These are phyloP conservation scores for Lactarius hengduanensis DNA, from an alignment of 768 basidiomycete genomes.

Conservation along the genomic window DNA sequence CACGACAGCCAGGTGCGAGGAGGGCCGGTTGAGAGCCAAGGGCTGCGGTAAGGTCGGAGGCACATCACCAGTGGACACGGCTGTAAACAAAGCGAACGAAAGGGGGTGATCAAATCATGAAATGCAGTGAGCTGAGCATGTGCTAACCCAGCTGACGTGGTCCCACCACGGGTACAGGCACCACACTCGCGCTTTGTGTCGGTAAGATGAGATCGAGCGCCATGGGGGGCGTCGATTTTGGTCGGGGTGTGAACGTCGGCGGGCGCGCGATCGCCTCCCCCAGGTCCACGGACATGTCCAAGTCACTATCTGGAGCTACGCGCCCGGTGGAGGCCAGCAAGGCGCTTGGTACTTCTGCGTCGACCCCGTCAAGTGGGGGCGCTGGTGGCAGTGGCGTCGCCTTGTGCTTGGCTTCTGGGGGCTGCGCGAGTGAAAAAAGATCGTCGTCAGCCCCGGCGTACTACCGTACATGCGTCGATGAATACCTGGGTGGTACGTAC, in stretches of 20 bases:
- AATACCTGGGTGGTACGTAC: conserved; percentile 10
- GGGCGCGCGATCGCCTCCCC: conserved; percentile 16
- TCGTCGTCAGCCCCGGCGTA: not conserved
- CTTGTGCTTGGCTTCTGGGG: not conserved
- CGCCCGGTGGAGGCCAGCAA: not conserved
- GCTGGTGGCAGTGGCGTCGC: conserved; percentile 1
- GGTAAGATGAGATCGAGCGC: not conserved
- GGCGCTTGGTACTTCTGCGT: not conserved
- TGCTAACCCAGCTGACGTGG: conserved; percentile 9
- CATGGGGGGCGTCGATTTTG: not conserved
- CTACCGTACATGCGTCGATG: not conserved
- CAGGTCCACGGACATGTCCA: conserved; percentile 17
- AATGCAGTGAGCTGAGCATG: no score
- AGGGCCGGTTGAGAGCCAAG: not conserved
- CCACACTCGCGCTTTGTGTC: not conserved
- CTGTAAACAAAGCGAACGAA: not conserved
- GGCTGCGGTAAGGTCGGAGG: not conserved
- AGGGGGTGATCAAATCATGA: not conserved
- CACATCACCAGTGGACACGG: not conserved
- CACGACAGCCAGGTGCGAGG: conserved; percentile 2
- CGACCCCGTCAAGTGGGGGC: not conserved
- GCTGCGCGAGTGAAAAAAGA: not conserved
- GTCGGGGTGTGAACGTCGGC: not conserved
- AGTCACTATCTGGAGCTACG: conserved; percentile 1
- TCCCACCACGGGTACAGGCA: not conserved